Percentiles rank a stretch among this genome's conserved stretches.
These are phyloP conservation scores for Dichotomopilus funicola DNA, from an alignment of 2,329 filamentous ascomycete species.

Conservation along the genomic window DNA sequence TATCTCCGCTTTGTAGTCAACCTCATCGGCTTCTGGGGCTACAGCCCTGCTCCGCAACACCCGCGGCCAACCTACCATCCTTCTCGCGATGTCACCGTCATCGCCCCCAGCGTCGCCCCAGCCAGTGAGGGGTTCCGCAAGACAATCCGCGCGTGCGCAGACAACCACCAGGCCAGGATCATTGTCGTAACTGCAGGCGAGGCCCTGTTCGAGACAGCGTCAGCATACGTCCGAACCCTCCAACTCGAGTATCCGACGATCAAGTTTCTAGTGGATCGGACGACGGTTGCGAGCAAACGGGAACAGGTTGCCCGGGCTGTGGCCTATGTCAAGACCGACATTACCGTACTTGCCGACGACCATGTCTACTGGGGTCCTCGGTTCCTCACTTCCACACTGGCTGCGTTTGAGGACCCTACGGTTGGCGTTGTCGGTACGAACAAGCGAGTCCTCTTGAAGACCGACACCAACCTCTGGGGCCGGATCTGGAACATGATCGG, in stretches of 20 bases:
- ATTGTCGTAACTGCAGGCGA: slow-evolving; percentile 41
- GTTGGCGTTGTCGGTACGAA: slow-evolving; percentile 52
- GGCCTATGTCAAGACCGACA: slow-evolving; percentile 29
- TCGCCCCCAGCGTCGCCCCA: slow-evolving; percentile 47
- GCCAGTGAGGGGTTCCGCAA: slow-evolving; percentile 34
- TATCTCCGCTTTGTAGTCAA: slow-evolving; percentile 43
- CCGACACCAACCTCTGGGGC: slow-evolving; percentile 21
- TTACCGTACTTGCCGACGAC: slow-evolving; percentile 46
- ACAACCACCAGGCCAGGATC: slow-evolving; percentile 33
- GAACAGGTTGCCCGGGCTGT: slow-evolving; percentile 40
- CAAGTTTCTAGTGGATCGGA: slow-evolving; percentile 28
- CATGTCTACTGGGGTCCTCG: slow-evolving; percentile 43
- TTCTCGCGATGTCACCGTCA: slow-evolving; percentile 40
- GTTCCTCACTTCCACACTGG: slow-evolving; percentile 39
- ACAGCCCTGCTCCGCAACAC: slow-evolving; percentile 30
- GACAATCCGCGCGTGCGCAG: slow-evolving; percentile 35
- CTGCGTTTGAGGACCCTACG: slow-evolving; percentile 36
- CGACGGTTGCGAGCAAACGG: slow-evolving; percentile 40
- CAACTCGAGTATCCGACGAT: slow-evolving; percentile 15
- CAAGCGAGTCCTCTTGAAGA: slow-evolving; percentile 38
- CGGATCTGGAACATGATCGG: slow-evolving; percentile 50
- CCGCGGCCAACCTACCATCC: slow-evolving; percentile 27
- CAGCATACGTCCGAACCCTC: slow-evolving; percentile 10
- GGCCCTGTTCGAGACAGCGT: slow-evolving; percentile 20
- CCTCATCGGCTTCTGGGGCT: slow-evolving; percentile 35